phyloP scores from a whole-genome alignment of 495 filamentous ascomycete genomes.

The Aspergillus incahuasiensis region DNA sequence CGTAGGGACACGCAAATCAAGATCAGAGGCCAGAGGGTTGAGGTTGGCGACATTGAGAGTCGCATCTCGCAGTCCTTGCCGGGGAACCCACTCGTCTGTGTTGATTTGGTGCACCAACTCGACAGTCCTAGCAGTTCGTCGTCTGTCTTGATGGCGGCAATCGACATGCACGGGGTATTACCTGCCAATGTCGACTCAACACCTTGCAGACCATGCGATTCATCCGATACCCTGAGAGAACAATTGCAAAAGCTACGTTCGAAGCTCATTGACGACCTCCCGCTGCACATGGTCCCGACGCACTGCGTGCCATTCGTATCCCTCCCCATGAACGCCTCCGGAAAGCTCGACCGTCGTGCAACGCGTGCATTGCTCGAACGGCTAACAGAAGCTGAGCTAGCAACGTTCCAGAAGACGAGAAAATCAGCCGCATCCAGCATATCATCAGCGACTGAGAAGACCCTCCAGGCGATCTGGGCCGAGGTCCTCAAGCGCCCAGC shows the following conservation, averaged over 20 bases:
- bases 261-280: not conserved
- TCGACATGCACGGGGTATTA: not conserved
- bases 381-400: not conserved
- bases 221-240: not conserved
- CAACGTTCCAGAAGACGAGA: not conserved
- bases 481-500: not conserved
- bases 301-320: not conserved
- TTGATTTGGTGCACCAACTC: no score
- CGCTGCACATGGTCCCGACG: not conserved
- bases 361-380: not conserved
- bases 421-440: not conserved
- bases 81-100: no score
- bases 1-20: not conserved
- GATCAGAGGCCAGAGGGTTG: not conserved
- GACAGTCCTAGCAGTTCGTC: no score
- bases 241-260: not conserved
- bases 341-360: not conserved
- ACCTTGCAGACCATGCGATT: not conserved
- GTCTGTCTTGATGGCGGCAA: not conserved
- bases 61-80: not conserved
- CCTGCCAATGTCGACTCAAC: not conserved
- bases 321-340: not conserved
- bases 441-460: not conserved
- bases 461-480: not conserved
- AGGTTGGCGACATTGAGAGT: not conserved